These are phyloP conservation scores for Luffa aegyptiaca DNA, from an alignment of 306 rosid genomes.

Conservation along the genomic window DNA sequence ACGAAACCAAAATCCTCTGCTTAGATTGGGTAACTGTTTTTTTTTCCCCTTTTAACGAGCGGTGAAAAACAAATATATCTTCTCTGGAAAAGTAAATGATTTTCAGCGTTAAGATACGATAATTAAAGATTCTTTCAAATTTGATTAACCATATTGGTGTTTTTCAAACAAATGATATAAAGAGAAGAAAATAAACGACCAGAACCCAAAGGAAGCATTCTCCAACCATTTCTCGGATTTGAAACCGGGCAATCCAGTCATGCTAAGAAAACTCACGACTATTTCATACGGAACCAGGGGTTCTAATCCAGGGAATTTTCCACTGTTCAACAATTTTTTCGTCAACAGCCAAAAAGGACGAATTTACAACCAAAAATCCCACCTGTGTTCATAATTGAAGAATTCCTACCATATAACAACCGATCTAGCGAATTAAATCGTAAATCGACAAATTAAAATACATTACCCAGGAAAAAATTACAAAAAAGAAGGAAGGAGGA, in stretches of 20 bases:
- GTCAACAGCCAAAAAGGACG: neutral
- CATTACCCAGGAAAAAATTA: neutral
- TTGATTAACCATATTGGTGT: neutral
- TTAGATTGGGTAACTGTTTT: neutral
- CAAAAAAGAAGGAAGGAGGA: neutral
- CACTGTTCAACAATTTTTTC: neutral
- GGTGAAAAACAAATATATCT: neutral
- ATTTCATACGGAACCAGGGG: neutral
- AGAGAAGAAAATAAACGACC: neutral
- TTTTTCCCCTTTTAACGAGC: too few species aligned
- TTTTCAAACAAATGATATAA: neutral
- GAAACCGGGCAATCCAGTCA: neutral
- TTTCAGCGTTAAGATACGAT: neutral
- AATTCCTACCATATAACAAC: neutral
- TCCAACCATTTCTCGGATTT: neutral
- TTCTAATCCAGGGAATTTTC: neutral
- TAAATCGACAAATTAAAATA: neutral
- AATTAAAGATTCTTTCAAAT: neutral
- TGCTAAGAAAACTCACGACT: neutral
- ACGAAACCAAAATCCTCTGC: neutral
- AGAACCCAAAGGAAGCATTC: neutral
- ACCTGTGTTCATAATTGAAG: neutral
- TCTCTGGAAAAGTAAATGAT: neutral
- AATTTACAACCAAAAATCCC: neutral
- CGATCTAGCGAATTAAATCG: neutral